These are phyloP conservation scores for Salvia hispanica DNA, from an alignment of 257 asterid genomes.

Conservation along the genomic window DNA sequence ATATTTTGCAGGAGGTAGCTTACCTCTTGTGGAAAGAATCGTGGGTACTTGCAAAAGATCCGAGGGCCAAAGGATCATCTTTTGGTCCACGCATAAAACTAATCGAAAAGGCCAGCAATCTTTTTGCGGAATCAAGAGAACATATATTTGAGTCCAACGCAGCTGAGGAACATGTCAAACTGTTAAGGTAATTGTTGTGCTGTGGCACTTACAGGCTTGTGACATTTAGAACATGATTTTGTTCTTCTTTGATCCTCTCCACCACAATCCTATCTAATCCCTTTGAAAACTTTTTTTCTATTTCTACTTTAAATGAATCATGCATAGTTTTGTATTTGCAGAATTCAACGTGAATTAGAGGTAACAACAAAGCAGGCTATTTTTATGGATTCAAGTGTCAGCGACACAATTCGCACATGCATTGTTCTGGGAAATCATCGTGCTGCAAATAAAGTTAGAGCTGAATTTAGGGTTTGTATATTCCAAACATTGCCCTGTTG, in stretches of 20 bases:
- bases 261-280: too few relatives aligned
- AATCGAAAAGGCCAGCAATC: constrained; percentile 72
- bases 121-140: constrained; percentile 80
- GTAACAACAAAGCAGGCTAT: constrained; percentile 84
- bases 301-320: background rate
- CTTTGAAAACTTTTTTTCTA: background rate
- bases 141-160: constrained; percentile 87
- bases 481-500: constrained; percentile 6
- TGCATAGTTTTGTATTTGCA: constrained; percentile 37
- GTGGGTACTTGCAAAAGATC: constrained; percentile 81
- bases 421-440: constrained; percentile 88
- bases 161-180: constrained; percentile 97
- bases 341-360: constrained; percentile 87
- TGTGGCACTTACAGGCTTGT: constrained; percentile 16
- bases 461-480: constrained; percentile 75
- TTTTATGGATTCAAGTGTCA: constrained; percentile 92
- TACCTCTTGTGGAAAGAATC: constrained; percentile 88
- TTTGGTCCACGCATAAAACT: constrained; percentile 82
- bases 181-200: constrained; percentile 60
- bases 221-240: background rate
- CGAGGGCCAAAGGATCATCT: constrained; percentile 77
- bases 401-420: constrained; percentile 95
- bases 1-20: constrained; percentile 72
- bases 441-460: constrained; percentile 78
- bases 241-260: too few relatives aligned